Evolutionary conservation across 371 early-diverging fungal species (phyloP).

Genomic region (Capniomyces stellatus): DNA sequence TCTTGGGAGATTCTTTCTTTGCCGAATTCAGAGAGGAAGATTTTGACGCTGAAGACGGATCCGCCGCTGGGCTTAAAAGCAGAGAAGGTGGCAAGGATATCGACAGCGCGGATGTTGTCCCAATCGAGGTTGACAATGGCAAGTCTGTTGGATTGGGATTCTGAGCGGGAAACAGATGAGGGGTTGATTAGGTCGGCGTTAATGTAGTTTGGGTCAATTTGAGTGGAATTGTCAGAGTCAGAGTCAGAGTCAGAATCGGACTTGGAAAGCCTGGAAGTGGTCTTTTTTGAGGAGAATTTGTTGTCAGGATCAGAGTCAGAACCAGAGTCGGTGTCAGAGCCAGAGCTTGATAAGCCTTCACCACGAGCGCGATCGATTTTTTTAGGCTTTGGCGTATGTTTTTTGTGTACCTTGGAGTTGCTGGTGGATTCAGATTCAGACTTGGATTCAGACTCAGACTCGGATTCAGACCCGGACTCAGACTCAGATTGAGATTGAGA

Average conservation of each 20-base stretch:
- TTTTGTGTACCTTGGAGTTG: not conserved
- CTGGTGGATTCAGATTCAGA: too few relatives aligned
- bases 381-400: not conserved
- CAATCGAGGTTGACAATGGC: constrained; percentile 95
- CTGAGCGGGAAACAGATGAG: too few relatives aligned
- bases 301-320: constrained; percentile 4
- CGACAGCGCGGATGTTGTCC: constrained; percentile 77
- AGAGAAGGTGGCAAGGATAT: constrained; percentile 71
- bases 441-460: too few relatives aligned
- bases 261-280: too few relatives aligned
- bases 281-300: too few relatives aligned
- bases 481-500: too few relatives aligned
- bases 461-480: too few relatives aligned
- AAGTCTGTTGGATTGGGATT: constrained; percentile 47
- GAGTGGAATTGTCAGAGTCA: constrained; percentile 16
- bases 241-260: too few relatives aligned
- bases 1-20: constrained; percentile 62
- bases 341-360: constrained; percentile 39
- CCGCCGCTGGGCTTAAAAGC: constrained; percentile 67
- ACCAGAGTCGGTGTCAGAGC: constrained; percentile 24
- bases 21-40: constrained; percentile 94
- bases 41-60: constrained; percentile 50
- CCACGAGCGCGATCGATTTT: constrained; percentile 64
- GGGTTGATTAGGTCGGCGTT: too few relatives aligned
- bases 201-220: too few relatives aligned